These are phyloP conservation scores for Penicillium longicatenatum DNA, from an alignment of 495 filamentous ascomycete species.

Conservation along the genomic window DNA sequence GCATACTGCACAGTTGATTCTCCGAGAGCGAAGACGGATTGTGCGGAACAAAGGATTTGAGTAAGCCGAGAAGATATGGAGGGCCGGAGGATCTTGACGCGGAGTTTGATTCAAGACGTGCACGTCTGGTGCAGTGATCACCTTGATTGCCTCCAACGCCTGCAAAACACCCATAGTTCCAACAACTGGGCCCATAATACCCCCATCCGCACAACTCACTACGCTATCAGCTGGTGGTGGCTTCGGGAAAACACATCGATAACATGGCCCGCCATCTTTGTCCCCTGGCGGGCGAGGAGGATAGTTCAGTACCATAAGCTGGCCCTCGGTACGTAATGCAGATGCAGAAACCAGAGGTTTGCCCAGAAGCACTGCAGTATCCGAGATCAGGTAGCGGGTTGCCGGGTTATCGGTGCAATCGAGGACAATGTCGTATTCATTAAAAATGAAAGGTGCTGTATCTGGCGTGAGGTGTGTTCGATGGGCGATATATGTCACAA, in stretches of 20 bases:
- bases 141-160: conserved; percentile 85
- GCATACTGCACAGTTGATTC: conserved; percentile 73
- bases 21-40: conserved; percentile 67
- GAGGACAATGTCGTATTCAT: conserved; percentile 77
- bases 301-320: conserved; percentile 77
- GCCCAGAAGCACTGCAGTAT: conserved; percentile 74
- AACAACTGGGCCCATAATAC: conserved; percentile 89
- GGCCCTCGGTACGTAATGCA: conserved; percentile 82
- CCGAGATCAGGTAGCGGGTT: conserved; percentile 89
- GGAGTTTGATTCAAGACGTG: conserved; percentile 17
- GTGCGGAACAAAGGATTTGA: conserved; percentile 68
- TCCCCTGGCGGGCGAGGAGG: conserved; percentile 51
- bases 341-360: conserved; percentile 89
- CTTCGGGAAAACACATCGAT: conserved; percentile 87
- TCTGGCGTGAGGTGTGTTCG: conserved; percentile 60
- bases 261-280: conserved; percentile 71
- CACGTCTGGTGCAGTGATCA: conserved; percentile 52
- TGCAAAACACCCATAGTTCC: conserved; percentile 93
- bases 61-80: conserved; percentile 78
- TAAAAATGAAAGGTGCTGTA: conserved; percentile 64
- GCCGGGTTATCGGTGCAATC: conserved; percentile 95
- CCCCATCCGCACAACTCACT: conserved; percentile 84
- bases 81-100: conserved; percentile 27
- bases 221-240: conserved; percentile 80
- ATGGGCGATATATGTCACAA: conserved; percentile 63